These are phyloP conservation scores for Xylaria scruposa DNA, from an alignment of 495 filamentous ascomycete species.

Conservation along the genomic window DNA sequence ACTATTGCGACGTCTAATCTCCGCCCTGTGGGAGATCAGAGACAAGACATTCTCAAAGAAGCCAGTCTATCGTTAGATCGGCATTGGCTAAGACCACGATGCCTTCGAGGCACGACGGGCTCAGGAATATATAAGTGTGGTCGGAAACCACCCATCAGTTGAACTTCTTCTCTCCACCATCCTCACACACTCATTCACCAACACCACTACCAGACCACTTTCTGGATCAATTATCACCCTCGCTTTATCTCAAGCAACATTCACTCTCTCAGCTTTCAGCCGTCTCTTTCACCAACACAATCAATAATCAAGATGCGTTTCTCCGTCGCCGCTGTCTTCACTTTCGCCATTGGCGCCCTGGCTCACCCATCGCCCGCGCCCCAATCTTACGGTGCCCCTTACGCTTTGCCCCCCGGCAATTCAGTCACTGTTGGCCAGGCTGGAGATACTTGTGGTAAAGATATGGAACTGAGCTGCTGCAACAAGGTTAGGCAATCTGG, in stretches of 20 bases:
- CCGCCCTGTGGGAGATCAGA: slow-evolving; percentile 18
- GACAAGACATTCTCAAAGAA: slow-evolving; percentile 42
- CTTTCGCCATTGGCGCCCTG: slow-evolving; percentile 40
- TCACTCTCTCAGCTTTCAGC: slow-evolving; percentile 28
- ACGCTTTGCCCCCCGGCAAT: slow-evolving; percentile 10
- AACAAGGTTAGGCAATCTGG: slow-evolving; percentile 59
- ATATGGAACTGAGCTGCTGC: slow-evolving; percentile 47
- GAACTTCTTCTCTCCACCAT: slow-evolving; percentile 29
- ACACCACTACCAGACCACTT: slow-evolving; percentile 37
- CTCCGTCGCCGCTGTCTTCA: slow-evolving; percentile 40
- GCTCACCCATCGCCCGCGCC: slow-evolving; percentile 22
- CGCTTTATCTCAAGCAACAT: slow-evolving; percentile 33
- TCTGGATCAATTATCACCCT: slow-evolving; percentile 38
- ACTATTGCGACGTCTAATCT: slow-evolving; percentile 30
- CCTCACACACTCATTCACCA: slow-evolving; percentile 33
- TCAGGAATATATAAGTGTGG: slow-evolving; percentile 38
- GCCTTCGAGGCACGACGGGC: not conserved
- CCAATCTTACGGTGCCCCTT: not conserved
- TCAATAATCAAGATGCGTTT: slow-evolving; percentile 45
- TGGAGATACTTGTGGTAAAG: slow-evolving; percentile 55
- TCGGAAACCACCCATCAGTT: slow-evolving; percentile 17
- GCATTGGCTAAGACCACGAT: slow-evolving; percentile 30
- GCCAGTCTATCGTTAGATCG: slow-evolving; percentile 26
- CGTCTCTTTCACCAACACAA: too few species aligned
- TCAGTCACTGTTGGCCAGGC: slow-evolving; percentile 55